Conservation (phyloP, 2,329 filamentous ascomycete genomes). For the Microascus cirrosus region DNA sequence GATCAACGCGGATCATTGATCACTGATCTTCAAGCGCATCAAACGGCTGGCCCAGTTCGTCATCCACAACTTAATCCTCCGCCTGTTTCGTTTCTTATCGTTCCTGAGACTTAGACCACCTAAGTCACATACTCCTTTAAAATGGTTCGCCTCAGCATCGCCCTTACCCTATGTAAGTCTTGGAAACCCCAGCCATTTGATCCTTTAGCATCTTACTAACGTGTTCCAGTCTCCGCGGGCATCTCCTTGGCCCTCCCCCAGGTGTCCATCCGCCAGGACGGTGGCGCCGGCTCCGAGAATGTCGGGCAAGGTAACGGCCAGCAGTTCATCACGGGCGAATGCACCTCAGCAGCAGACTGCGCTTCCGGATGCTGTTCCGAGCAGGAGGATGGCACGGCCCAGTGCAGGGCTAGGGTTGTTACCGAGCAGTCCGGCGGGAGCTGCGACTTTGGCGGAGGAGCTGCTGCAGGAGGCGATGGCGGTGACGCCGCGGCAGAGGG, state of each 20-base stretch:
- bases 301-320: slow-evolving; percentile 12
- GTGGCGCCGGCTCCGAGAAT: slow-evolving; percentile 12
- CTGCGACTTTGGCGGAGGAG: slow-evolving; percentile 2
- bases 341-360: slow-evolving; percentile 15
- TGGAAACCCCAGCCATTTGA: neutral
- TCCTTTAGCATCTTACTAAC: neutral
- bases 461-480: neutral
- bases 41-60: neutral
- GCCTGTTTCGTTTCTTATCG: neutral
- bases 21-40: neutral
- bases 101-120: neutral
- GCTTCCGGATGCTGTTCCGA: slow-evolving; percentile 18
- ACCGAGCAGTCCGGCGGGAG: neutral
- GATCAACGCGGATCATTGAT: neutral
- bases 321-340: slow-evolving; percentile 17
- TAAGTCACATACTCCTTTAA: neutral
- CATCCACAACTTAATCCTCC: neutral
- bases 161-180: neutral
- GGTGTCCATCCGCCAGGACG: slow-evolving; percentile 1
- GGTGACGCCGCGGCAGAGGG: neutral
- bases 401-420: neutral
- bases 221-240: neutral
- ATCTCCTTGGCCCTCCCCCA: neutral
- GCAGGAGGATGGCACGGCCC: slow-evolving; percentile 6
- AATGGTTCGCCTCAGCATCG: neutral